phyloP scores from a whole-genome alignment of 805 yeast species.

The Lipomyces orientalis region DNA sequence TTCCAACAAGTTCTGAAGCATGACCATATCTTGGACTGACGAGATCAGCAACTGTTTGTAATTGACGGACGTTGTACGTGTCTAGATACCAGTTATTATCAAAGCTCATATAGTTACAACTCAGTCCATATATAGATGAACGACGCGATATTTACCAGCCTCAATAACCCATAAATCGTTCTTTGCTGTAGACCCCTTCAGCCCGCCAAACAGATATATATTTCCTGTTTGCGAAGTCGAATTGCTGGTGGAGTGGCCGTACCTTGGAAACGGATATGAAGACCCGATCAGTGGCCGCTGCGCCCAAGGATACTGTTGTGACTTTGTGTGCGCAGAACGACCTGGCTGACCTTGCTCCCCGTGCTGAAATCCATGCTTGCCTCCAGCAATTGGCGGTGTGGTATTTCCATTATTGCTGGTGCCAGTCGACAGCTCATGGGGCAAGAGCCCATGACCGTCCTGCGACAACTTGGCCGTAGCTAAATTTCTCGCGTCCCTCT shows the following conservation, averaged over 20 bases:
- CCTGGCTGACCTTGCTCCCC: neutral
- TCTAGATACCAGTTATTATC: slow-evolving; percentile 34
- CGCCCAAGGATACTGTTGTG: slow-evolving; percentile 32
- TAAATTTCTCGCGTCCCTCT: neutral
- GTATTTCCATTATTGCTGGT: neutral
- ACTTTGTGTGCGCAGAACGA: neutral
- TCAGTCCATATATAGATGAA: slow-evolving; percentile 28
- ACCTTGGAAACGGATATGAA: slow-evolving; percentile 80
- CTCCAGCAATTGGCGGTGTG: neutral
- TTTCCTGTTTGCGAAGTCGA: slow-evolving; percentile 80
- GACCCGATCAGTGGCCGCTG: slow-evolving; percentile 11
- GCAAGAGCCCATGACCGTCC: neutral
- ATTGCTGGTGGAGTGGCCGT: slow-evolving; percentile 79
- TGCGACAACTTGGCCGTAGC: neutral
- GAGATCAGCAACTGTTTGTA: slow-evolving; percentile 60
- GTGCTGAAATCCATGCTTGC: slow-evolving; percentile 1
- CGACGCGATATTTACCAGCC: slow-evolving; percentile 51
- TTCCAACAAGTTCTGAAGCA: slow-evolving; percentile 87
- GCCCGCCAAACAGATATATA: slow-evolving; percentile 90
- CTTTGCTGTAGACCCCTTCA: slow-evolving; percentile 79
- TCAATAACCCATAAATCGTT: slow-evolving; percentile 94
- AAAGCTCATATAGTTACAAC: neutral
- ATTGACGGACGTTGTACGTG: slow-evolving; percentile 41
- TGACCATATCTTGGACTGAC: slow-evolving; percentile 98
- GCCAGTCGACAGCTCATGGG: neutral